Base-by-base conservation (phyloP, 306 rosid species). In the Vicia villosa region DNA sequence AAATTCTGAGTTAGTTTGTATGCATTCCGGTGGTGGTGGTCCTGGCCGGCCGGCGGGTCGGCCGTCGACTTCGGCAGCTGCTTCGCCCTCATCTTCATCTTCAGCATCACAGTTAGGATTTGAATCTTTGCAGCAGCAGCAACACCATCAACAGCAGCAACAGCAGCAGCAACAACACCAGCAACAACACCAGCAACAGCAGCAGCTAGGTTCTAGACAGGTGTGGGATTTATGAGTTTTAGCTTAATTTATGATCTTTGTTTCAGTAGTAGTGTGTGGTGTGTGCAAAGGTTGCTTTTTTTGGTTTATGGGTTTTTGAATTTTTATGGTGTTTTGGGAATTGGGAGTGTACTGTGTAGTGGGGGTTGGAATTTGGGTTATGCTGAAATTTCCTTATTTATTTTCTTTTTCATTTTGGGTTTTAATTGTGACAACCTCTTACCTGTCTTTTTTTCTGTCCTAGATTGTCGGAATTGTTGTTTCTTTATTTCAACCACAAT, bases 91-190 rank as follows among this genome's bases (percentile, higher is more conserved):
- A 14, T 94, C 99, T 4, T 88, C 98, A 0, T 94, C 98, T 6
- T 94, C 98, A 12, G 98, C 96, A 11, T 88, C 98, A 4, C 98
- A 90, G 67, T 83, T 90, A 81, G 97, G 97, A 19, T 80, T 91
- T 52, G 97, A 91, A 67, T 49, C 87, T 30, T 67, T 88, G 80
- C 98, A 88, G 81, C 98, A 86, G 15, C 96, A 85, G 1, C 64
- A 58, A 0, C 98, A 86, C 37, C 98, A 86, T 16, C 96, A 85
- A 1, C 64, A 58, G 0, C 98, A 86, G 42, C 98, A 88, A 5
- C 92, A 83, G 0, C 96, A 87, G 0, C 91, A 88, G 66, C 96
- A 87, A 41, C 58, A 52, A 40, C 96, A 84, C 1, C 61, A 55
- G 2, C 96, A 85, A 55, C 98, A 88, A n/a, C n/a, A n/a, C n/a